These are phyloP conservation scores for Eucalyptus pumila DNA, from an alignment of 345 rosid species.

Conservation along the genomic window DNA sequence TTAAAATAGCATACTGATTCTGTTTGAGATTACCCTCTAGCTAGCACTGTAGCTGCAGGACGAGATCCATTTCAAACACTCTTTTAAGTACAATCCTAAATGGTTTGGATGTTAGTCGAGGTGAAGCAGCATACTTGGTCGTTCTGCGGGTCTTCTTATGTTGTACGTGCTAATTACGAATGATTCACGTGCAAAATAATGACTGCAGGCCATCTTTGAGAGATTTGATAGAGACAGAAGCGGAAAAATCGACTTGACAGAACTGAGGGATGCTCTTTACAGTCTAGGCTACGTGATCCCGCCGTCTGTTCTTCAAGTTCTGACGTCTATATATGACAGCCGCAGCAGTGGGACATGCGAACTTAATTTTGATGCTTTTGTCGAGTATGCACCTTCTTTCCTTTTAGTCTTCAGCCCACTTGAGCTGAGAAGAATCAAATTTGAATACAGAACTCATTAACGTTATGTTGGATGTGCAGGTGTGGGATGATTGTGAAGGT, in stretches of 20 bases:
- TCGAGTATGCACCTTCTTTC: constrained; percentile 32
- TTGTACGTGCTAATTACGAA: neutral
- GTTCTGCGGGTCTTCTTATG: neutral
- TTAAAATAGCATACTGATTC: neutral
- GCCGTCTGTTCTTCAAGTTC: constrained; percentile 44
- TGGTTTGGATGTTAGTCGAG: neutral
- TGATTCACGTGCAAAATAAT: neutral
- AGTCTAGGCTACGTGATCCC: constrained; percentile 52
- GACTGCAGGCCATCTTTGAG: constrained; percentile 39
- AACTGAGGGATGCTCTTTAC: constrained; percentile 51
- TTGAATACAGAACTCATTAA: neutral
- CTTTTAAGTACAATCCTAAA: neutral
- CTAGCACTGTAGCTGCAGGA: neutral
- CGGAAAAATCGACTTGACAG: constrained; percentile 43
- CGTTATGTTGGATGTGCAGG: constrained; percentile 20
- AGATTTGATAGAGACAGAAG: constrained; percentile 61
- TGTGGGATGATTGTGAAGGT: constrained; percentile 72
- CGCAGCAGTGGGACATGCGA: constrained; percentile 28
- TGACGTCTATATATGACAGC: constrained; percentile 36
- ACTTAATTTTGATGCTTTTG: constrained; percentile 49
- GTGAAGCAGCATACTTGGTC: neutral
- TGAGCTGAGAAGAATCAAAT: neutral
- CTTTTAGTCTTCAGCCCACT: neutral
- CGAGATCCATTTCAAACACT: neutral
- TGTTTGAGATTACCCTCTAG: neutral